Base-by-base conservation (phyloP, 208 protist genomes). In the Wallacemonas sp. region DNA sequence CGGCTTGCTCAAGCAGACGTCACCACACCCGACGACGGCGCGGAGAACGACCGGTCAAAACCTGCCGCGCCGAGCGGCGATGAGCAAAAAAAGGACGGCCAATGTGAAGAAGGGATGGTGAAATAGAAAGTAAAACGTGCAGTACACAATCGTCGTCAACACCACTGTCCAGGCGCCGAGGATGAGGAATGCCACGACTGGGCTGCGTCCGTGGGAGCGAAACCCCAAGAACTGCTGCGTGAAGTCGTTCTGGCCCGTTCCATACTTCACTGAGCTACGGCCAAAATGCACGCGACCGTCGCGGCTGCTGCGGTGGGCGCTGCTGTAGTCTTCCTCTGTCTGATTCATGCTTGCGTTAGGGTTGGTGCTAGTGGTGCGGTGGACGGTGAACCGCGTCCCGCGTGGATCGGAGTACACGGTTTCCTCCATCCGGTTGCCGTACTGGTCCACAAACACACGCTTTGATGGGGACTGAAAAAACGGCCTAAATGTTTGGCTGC, bases 361-460 rank as follows among this genome's bases (percentile, higher is more conserved):
- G 62, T 95, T 62, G 38, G 32, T 72, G 60, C 83, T 92, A 45
- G 63, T 81, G 29, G 53, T 64, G 44, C 71, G 82, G 33, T 81
- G 90, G n/a, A 92, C 83, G 4, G 80, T 92, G 70, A 83, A 95
- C 21, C 73, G 72, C 36, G 61, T 80, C 1, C 90, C 90, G 41
- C 76, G 53, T 10, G 87, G 57, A 53, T 91, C 84, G 29, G 66
- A 76, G 76, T 83, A 95, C 13, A 75, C 87, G 24, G 68, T 71
- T 63, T 95, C 86, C 85, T 95, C 90, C 68, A 92, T 83, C 19
- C 81, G 81, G 70, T 95, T 93, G 13, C 90, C 90, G 45, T 83
- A 68, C 12, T 57, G 73, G 55, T 95, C 87, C 1, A 73, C 68
- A 58, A 83, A 91, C 29, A 95, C 54, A 61, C 75, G 68, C 8